These are phyloP conservation scores for Pyrenophora tritici-repentis DNA, from an alignment of 2,329 filamentous ascomycete species.

Conservation along the genomic window DNA sequence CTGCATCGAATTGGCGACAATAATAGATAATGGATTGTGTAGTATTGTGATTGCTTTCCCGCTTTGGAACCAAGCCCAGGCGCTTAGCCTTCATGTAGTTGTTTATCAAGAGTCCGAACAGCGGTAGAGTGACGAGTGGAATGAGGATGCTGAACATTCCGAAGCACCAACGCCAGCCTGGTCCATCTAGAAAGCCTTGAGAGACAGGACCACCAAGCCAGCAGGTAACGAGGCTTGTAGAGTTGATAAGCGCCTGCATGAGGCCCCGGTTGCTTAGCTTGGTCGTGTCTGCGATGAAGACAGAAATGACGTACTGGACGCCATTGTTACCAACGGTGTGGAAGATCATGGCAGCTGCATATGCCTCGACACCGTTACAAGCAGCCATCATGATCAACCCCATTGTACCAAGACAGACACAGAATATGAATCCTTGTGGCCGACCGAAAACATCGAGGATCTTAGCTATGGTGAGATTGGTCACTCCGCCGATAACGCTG, in stretches of 20 bases:
- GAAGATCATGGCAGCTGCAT: slow-evolving; percentile 68
- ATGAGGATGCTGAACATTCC: slow-evolving; percentile 68
- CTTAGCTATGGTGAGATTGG: slow-evolving; percentile 46
- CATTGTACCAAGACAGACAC: slow-evolving; percentile 20
- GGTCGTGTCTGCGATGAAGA: slow-evolving; percentile 71
- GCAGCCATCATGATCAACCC: slow-evolving; percentile 68
- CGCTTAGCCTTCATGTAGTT: slow-evolving; percentile 65
- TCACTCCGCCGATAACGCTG: slow-evolving; percentile 40
- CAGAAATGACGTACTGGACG: slow-evolving; percentile 51
- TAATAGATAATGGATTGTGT: slow-evolving; percentile 59
- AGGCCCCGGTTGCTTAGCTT: slow-evolving; percentile 67
- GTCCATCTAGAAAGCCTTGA: slow-evolving; percentile 49
- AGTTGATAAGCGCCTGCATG: slow-evolving; percentile 56
- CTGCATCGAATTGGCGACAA: slow-evolving; percentile 64
- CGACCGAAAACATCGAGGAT: slow-evolving; percentile 49
- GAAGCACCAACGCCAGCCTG: slow-evolving; percentile 69
- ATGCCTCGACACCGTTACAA: slow-evolving; percentile 63
- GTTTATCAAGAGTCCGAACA: slow-evolving; percentile 59
- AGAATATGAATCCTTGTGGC: slow-evolving; percentile 40
- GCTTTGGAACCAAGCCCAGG: slow-evolving; percentile 54
- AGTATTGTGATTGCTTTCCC: slow-evolving; percentile 52
- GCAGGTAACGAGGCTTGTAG: slow-evolving; percentile 24
- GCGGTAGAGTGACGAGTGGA: slow-evolving; percentile 63
- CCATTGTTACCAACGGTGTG: slow-evolving; percentile 65
- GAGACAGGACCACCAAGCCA: slow-evolving; percentile 29